Base-by-base conservation (phyloP, 2,329 filamentous ascomycete genomes). In the Hymenoscyphus fraxineus region DNA sequence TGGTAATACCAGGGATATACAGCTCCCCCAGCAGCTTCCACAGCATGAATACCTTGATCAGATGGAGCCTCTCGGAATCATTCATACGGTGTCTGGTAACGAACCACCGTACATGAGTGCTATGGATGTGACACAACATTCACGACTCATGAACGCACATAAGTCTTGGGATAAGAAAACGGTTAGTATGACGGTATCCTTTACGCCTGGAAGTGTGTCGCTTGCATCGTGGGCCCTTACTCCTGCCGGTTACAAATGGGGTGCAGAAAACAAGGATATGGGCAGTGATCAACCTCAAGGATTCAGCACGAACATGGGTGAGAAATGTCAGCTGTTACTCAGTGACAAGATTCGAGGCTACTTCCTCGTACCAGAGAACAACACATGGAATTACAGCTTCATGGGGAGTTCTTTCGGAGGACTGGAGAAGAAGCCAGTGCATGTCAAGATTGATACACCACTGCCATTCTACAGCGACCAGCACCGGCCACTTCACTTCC, bases 301-400 rank as follows among this genome's bases (percentile, higher is more conserved):
- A 47, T 99, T 99, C 81, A 89, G 88, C 64, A 96, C 92, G 32
- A 87, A 82, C 65, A 96, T 98, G 86, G 95, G 95, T 61, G 91
- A 96, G 78, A 98, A 98, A 81, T 93, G 92, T 71, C 96, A 99
- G 80, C 81, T 99, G 63, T 81, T 99, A 35, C 85, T 99, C 61
- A 96, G 91, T 69, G 94, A 97, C 72, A 91, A 93, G 77, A 97
- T 97, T 76, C 87, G 91, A 71, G 96, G 95, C 35, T 98, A 93
- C 81, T 99, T 99, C 86, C 81, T 99, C 63, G 93, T 98, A 27
- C 95, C 95, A 0, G 93, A 97, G 74, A 89, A 89, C 62, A 88
- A 88, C 67, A 84, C 90, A 66, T 99, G 95, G 95, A 99, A 99
- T 79, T 99, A 97, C 81, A 95, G 91, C 77, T 99, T 99, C 83